Evolutionary conservation across 2,329 filamentous ascomycete species (phyloP), one percentile per base, ranked within the genome.

Genomic region (Aurifilum marmelostoma): DNA sequence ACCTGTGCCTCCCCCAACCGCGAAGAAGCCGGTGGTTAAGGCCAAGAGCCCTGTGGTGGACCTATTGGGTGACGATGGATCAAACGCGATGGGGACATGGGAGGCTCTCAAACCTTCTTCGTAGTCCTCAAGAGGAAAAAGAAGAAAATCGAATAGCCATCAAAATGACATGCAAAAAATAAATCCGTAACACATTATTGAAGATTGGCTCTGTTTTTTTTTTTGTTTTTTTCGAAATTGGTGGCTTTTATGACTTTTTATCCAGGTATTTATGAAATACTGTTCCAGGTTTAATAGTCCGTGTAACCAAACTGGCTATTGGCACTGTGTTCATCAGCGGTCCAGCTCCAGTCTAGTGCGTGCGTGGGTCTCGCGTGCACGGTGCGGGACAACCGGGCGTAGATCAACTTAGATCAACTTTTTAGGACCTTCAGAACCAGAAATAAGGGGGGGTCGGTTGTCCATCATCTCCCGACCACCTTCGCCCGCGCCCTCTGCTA

Each of bases 21-120:
- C 73, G 34, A 74, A 77, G 69, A 76, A 73, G 66, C 73, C 72
- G 66, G 71, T 74, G 65, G 72, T 80, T 62, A 80, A 73, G 41
- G 65, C 74, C 29, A 66, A 73, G 65, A 72, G 62, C 69, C 75
- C 80, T 70, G 72, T 82, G 58, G 74, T 87, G 24, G 86, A 87
- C 71, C 79, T 86, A 60, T 75, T 87, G 41, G 77, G 76, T 2
- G 82, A 81, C 58, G 84, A 87, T 59, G 80, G 78, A 27, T 77
- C 74, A n/a, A 78, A 78, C 47, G 66, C 83, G 50, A 79, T 87
- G 76, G 82, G 83, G 16, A 81, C 83, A 29, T 88, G 86, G 85
- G 84, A 88, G 74, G 84, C 85, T 5, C 73, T 88, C 74, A 85
- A 85, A 75, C 86, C 86, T 39, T 75, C 67, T 39, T 75, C 64